Evolutionary conservation across 2,329 filamentous ascomycete species (phyloP).

Genomic region (Zymoseptoria tritici): DNA sequence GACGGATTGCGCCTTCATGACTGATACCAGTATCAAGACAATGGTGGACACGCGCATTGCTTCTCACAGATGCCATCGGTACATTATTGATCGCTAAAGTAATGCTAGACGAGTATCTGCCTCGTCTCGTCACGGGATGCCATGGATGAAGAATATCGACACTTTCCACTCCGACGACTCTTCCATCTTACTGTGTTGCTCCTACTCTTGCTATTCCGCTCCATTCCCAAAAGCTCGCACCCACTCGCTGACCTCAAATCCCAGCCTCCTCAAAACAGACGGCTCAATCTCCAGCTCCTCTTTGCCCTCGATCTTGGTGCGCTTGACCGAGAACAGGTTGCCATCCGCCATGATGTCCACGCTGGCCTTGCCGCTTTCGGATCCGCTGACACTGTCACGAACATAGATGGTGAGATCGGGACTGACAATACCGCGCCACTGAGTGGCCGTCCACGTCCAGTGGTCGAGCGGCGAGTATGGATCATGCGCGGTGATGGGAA

Average conservation of each 20-base stretch:
- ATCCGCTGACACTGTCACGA: constrained; percentile 28
- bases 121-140: neutral
- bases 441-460: constrained; percentile 94
- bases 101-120: neutral
- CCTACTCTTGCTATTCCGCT: constrained; percentile 4
- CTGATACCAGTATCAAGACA: neutral
- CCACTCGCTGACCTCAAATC: constrained; percentile 86
- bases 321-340: constrained; percentile 34
- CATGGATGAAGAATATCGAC: neutral
- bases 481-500: constrained; percentile 60
- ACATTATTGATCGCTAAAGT: neutral
- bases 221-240: constrained; percentile 37
- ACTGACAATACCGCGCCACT: constrained; percentile 81
- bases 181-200: neutral
- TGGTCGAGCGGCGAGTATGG: constrained; percentile 77
- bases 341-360: constrained; percentile 38
- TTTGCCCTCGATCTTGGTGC: constrained; percentile 29
- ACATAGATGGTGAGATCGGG: constrained; percentile 73
- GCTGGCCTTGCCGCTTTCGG: constrained; percentile 21
- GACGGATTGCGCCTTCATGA: too few species aligned
- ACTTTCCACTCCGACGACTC: neutral
- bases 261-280: constrained; percentile 60
- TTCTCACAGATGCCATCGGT: neutral
- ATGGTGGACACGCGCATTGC: neutral
- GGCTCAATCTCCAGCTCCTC: constrained; percentile 31